Conservation (phyloP, 331 rosid genomes). For the Rhamnella rubrinervis region DNA sequence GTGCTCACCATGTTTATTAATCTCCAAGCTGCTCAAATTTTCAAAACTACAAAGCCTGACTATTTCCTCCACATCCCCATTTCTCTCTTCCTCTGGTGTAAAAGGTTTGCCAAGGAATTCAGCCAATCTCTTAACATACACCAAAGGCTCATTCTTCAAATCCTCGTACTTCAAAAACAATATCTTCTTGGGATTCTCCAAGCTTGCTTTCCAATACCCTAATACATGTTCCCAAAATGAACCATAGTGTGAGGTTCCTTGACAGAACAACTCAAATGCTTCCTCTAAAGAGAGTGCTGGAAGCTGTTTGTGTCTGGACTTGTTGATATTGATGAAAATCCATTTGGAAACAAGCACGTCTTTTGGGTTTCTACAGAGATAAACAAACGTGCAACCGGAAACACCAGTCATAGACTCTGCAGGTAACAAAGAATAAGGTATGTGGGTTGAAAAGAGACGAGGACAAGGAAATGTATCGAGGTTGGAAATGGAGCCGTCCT, state of each 20-base stretch:
- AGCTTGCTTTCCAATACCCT: slow-evolving; percentile 8
- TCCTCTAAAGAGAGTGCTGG: neutral
- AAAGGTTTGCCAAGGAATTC: neutral
- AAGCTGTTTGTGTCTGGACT: neutral
- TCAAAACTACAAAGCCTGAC: neutral
- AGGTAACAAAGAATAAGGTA: neutral
- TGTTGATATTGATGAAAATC: neutral
- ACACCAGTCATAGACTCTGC: neutral
- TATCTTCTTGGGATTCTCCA: neutral
- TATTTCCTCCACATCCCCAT: neutral
- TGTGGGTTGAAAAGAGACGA: neutral
- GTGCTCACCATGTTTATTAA: neutral
- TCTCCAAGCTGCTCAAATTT: neutral
- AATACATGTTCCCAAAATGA: slow-evolving; percentile 7
- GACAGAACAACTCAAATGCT: slow-evolving; percentile 10
- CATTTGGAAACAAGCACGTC: slow-evolving; percentile 8
- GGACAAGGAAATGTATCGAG: neutral
- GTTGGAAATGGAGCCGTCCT: neutral
- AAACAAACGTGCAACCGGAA: neutral
- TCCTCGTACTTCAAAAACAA: slow-evolving; percentile 9
- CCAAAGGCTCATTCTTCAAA: neutral
- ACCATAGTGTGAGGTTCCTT: neutral
- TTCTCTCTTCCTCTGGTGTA: neutral
- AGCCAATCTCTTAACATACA: slow-evolving; percentile 2
- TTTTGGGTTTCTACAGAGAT: neutral